Conservation (phyloP, 805 yeast species). For the Lachancea nothofagi region DNA sequence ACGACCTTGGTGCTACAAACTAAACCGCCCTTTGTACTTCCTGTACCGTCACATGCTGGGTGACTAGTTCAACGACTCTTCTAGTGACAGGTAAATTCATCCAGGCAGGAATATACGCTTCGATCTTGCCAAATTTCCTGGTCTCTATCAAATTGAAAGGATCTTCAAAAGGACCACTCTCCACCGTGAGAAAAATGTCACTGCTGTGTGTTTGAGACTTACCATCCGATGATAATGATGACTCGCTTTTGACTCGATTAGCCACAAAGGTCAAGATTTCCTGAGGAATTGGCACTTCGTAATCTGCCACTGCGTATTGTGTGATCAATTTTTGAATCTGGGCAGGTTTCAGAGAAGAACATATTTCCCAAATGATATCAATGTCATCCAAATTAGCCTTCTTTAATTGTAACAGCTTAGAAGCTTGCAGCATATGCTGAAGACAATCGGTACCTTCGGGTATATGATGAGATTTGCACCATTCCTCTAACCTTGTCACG, state of each 20-base stretch:
- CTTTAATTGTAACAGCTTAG: constrained; percentile 86
- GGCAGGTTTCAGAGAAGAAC: constrained; percentile 89
- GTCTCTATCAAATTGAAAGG: constrained; percentile 72
- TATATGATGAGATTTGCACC: constrained; percentile 93
- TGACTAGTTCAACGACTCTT: constrained; percentile 81
- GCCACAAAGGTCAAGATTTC: constrained; percentile 78
- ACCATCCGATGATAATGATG: constrained; percentile 40
- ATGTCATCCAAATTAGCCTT: constrained; percentile 87
- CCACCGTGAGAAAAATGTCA: constrained; percentile 65
- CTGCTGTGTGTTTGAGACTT: constrained; percentile 37
- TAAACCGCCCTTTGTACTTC: constrained; percentile 30
- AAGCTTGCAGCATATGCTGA: constrained; percentile 85
- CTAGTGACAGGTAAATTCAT: constrained; percentile 83
- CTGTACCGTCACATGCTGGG: constrained; percentile 73
- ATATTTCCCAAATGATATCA: constrained; percentile 87
- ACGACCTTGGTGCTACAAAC: not conserved
- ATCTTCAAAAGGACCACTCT: constrained; percentile 73
- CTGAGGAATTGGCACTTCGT: constrained; percentile 85
- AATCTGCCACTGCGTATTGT: constrained; percentile 87
- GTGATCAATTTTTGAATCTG: constrained; percentile 90
- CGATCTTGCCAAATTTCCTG: constrained; percentile 73
- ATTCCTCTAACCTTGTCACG: constrained; percentile 92
- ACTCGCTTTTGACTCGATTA: constrained; percentile 61
- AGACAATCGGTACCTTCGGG: constrained; percentile 81
- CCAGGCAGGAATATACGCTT: constrained; percentile 94